A percentile compares a stretch with the other conserved stretches of the same genome.
These are phyloP conservation scores for Nepenthes gracilis DNA, from an alignment of 148 eudicot genomes.

Conservation along the genomic window DNA sequence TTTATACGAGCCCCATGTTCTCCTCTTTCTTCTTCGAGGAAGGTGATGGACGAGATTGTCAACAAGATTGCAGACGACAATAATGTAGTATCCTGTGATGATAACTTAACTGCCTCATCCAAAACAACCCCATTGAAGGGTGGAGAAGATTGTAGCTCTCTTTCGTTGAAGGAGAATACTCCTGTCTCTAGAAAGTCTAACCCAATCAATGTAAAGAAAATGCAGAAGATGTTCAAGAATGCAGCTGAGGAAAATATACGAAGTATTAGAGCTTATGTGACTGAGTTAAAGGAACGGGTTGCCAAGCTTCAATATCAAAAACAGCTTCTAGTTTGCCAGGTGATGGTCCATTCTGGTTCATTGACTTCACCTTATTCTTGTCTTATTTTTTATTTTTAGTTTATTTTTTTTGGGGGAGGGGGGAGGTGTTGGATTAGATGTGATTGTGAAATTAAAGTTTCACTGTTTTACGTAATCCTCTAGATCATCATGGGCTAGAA, in stretches of 20 bases:
- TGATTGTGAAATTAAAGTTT: background rate
- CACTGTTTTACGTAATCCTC: too few species aligned
- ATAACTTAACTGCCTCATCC: slow-evolving; percentile 19
- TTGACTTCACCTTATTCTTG: background rate
- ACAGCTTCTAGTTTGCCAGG: slow-evolving; percentile 96
- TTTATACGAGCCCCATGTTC: slow-evolving; percentile 79
- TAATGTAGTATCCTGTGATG: slow-evolving; percentile 12
- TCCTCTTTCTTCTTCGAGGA: slow-evolving; percentile 53
- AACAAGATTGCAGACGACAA: slow-evolving; percentile 46
- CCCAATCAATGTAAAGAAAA: slow-evolving; percentile 67
- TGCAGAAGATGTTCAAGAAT: slow-evolving; percentile 79
- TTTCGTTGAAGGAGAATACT: slow-evolving; percentile 47
- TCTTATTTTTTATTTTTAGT: background rate
- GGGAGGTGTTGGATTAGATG: background rate
- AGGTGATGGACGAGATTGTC: slow-evolving; percentile 51
- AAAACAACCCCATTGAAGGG: slow-evolving; percentile 27
- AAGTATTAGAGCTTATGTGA: slow-evolving; percentile 78
- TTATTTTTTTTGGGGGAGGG: background rate
- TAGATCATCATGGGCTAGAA: too few species aligned
- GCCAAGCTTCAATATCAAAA: slow-evolving; percentile 98
- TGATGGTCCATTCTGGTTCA: slow-evolving; percentile 10
- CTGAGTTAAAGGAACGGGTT: slow-evolving; percentile 85
- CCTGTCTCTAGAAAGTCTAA: slow-evolving; percentile 36
- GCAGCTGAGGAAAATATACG: slow-evolving; percentile 85
- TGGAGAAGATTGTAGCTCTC: slow-evolving; percentile 16